Percentiles rank a stretch among this genome's conserved stretches.
Evolutionary conservation across 768 basidiomycete genomes (phyloP).

Genomic region (Dacryopinax spathularia): DNA sequence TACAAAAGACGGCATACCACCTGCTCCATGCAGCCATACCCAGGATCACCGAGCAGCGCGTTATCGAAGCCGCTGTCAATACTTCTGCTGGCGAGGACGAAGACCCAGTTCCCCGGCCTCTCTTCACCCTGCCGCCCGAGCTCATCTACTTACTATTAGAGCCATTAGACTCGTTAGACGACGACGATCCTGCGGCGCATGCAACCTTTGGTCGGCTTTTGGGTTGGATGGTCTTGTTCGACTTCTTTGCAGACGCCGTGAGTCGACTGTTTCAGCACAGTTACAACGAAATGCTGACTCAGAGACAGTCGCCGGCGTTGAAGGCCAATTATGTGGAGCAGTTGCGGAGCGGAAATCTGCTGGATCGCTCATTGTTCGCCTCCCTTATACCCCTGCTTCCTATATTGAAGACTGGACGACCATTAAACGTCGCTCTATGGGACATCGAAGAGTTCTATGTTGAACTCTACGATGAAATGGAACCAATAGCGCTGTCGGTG

Average conservation of each 20-base stretch:
- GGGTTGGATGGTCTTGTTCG: constrained; percentile 79
- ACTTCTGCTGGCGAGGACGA: constrained; percentile 27
- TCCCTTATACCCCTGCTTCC: constrained; percentile 50
- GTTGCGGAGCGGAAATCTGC: constrained; percentile 52
- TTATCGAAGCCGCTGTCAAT: constrained; percentile 76
- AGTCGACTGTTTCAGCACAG: constrained; percentile 21
- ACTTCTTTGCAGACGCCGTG: constrained; percentile 72
- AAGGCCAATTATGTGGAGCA: constrained; percentile 77
- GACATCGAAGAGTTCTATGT: constrained; percentile 70
- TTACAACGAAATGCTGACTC: constrained; percentile 1
- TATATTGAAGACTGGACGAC: constrained; percentile 38
- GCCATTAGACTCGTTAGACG: constrained; percentile 30
- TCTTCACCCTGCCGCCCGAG: constrained; percentile 46
- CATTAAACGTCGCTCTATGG: constrained; percentile 76
- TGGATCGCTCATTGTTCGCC: constrained; percentile 54
- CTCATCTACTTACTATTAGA: constrained; percentile 49
- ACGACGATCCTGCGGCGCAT: constrained; percentile 22
- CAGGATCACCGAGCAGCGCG: constrained; percentile 65
- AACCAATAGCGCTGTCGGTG: constrained; percentile 40
- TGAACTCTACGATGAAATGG: constrained; percentile 45
- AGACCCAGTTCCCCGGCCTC: constrained; percentile 17
- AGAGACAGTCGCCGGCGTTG: constrained; percentile 66
- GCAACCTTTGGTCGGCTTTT: constrained; percentile 56
- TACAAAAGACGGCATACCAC: constrained; percentile 66
- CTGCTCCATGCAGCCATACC: constrained; percentile 55